Evolutionary conservation across 257 asterid genomes (phyloP), one percentile per base, ranked within the genome.

Genomic region (Solanum sparsipilum): DNA sequence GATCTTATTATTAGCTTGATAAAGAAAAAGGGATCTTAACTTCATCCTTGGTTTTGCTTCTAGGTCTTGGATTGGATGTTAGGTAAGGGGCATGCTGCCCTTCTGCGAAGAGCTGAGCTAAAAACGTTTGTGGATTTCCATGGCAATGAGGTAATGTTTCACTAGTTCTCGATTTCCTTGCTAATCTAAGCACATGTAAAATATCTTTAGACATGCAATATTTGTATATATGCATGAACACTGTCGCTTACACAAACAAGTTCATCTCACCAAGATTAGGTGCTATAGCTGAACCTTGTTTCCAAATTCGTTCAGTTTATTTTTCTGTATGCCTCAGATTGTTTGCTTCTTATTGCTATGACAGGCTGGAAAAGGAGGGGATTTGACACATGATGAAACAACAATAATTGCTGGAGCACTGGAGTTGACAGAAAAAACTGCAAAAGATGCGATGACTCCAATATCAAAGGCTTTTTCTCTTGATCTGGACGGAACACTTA

Each of bases 291-390:
- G 35, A n/a, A 31, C 48, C 76, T 39, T 44, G 82, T 56, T 29
- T 36, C 15, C 71, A 86, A 67, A 60, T 65, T 85, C 41, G 25
- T n/a, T 36, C 15, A 48, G 85, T 73, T 71, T 38, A 48, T 76
- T 83, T 67, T 82, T 35, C 86, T 25, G 27, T 67, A 83, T 15
- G 81, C 68, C 63, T 88, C 81, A 90, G 48, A n/a, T 88, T 79
- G 29, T 70, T 60, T 44, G 67, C 65, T 84, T 76, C 36, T 68
- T 87, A 35, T 88, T 76, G 8, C 83, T 85, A 38, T 83, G 71
- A 74, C 88, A 97, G 99, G 99, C 99, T 38, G 99, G 99, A 86
- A 97, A 95, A 91, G 99, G 99, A 86, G 99, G 99, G 84, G 99
- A 97, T 91, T 92, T 97, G 92, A 97, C 99, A 9, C 99, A 96